Conservation (phyloP, 179 eudicot species). For the Spergularia azorica region DNA sequence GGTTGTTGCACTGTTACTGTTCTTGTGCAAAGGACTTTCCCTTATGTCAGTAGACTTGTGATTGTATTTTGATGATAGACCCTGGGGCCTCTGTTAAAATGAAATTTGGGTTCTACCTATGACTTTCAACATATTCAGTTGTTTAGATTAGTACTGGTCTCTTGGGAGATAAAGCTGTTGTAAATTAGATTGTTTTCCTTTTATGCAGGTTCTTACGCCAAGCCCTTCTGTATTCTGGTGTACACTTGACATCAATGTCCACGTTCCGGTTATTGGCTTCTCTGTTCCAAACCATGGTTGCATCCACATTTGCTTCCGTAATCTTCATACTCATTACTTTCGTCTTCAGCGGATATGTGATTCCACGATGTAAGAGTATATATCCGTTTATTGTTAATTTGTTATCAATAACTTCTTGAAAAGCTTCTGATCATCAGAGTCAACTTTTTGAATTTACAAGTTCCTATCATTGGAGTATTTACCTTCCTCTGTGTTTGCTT, state of each 20-base stretch:
- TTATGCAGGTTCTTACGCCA: constrained; percentile 78
- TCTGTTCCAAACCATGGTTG: constrained; percentile 52
- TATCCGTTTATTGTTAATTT: not conserved
- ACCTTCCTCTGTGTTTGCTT: constrained; percentile 15
- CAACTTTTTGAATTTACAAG: not conserved
- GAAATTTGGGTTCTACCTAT: not conserved
- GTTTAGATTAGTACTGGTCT: not conserved
- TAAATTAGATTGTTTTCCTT: constrained; percentile 1
- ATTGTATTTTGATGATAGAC: constrained; percentile 2
- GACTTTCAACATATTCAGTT: not conserved
- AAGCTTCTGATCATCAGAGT: too few species aligned
- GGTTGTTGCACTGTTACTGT: not conserved
- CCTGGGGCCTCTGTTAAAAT: not conserved
- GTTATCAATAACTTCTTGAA: not conserved
- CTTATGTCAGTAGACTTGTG: not conserved
- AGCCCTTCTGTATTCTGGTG: constrained; percentile 49
- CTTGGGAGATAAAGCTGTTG: not conserved
- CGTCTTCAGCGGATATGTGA: constrained; percentile 73
- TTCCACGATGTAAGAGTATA: constrained; percentile 60
- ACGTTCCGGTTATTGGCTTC: constrained; percentile 76
- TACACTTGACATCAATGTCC: constrained; percentile 65
- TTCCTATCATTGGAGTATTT: constrained; percentile 1
- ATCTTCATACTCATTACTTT: constrained; percentile 42
- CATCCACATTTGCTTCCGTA: constrained; percentile 49
- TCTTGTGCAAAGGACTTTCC: not conserved